These are phyloP conservation scores for Chaetomium olivaceum DNA, from an alignment of 2,329 filamentous ascomycete species.

Conservation along the genomic window DNA sequence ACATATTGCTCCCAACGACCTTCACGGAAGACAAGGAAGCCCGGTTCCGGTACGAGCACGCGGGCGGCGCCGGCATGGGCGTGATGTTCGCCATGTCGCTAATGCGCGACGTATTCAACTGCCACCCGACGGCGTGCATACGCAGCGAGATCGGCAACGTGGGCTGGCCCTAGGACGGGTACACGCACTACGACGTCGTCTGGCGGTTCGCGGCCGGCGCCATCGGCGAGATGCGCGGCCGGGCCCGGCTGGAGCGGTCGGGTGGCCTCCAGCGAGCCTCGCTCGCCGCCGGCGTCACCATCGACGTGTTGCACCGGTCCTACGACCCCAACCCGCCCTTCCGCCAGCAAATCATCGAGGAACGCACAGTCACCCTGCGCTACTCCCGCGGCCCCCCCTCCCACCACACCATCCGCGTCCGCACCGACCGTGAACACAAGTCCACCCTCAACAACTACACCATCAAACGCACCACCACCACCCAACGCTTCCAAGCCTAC, in stretches of 20 bases:
- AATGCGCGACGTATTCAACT: conserved; percentile 43
- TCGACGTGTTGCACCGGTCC: background rate
- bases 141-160: conserved; percentile 33
- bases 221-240: conserved; percentile 6
- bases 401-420: background rate
- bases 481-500: conserved; percentile 36
- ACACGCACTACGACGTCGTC: conserved; percentile 39
- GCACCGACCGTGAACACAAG: too few relatives aligned
- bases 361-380: background rate
- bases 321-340: background rate
- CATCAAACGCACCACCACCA: conserved; percentile 26
- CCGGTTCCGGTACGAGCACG: conserved; percentile 45
- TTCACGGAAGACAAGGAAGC: conserved; percentile 44
- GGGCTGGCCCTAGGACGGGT: conserved; percentile 33
- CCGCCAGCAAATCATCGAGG: background rate
- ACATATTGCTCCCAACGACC: conserved; percentile 29
- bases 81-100: conserved; percentile 44
- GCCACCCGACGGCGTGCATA: conserved; percentile 42
- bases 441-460: background rate
- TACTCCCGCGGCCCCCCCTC: background rate
- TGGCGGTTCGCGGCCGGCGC: conserved; percentile 45
- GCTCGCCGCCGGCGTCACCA: background rate
- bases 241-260: background rate
- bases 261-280: background rate
- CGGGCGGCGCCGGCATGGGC: conserved; percentile 44